Evolutionary conservation across 2,329 filamentous ascomycete genomes (phyloP), one percentile per base, ranked within the genome.

Genomic region (Phoma herbarum): DNA sequence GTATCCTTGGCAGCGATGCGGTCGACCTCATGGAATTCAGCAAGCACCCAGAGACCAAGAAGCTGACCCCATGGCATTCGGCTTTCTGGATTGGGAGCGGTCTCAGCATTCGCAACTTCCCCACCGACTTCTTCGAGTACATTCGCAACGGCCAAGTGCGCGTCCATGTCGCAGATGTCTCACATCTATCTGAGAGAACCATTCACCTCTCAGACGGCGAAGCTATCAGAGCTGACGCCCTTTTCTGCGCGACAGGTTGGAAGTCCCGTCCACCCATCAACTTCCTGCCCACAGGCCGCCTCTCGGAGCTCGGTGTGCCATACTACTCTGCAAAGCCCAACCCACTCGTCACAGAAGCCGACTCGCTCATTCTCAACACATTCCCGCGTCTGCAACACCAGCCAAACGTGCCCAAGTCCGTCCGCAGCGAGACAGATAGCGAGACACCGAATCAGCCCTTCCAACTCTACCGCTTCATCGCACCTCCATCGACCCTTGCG

Each of bases 31-130:
- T 83, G 52, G 74, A 75, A 16, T 82, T 82, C 65, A 76, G 83
- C 49, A 68, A 75, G 3, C 70, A 81, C 62, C 61, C 74, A 0
- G 77, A 81, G 55, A 75, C 77, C 10, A 66, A 72, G 56, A 81
- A 80, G 53, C 58, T 82, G 52, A 75, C 75, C 35, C 80, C 80
- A 0, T 79, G 79, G 77, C 65, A 75, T 42, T 65, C 65, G 11
- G 74, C 78, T 0, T 80, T 82, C 52, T 89, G 85, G 81, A 82
- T 84, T 8, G 86, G 83, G 1, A 82, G 80, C 11, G 81, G 80
- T 0, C 77, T 89, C 29, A 84, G 84, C 45, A 88, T 89, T 28
- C 78, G 87, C 56, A 90, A 89, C 68, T 89, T 86, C 64, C 79
- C 81, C 0, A 81, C 78, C 3, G 79, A 85, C 62, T 82, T 89